Percentiles rank a stretch among this genome's conserved stretches.
Conservation (phyloP, 495 filamentous ascomycete genomes). For the Talaromyces borbonicus region DNA sequence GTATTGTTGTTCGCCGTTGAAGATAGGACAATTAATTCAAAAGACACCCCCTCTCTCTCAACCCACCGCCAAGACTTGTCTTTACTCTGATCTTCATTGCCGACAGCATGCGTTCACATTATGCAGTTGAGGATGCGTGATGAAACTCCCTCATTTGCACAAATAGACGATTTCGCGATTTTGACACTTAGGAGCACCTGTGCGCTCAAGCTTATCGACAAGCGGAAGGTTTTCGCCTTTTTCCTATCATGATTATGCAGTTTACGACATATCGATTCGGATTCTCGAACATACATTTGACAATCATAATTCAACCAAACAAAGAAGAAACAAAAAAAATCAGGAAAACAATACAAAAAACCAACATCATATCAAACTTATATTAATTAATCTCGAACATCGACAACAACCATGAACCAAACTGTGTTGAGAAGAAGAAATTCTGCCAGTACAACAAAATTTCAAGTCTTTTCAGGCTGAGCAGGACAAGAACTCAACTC, state of each 20-base stretch:
- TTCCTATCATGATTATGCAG: conserved; percentile 1
- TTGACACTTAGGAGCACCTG: too few relatives aligned
- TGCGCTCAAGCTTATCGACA: too few relatives aligned
- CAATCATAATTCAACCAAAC: neutral
- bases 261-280: neutral
- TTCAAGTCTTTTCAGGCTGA: neutral
- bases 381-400: conserved; percentile 2
- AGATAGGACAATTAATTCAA: too few relatives aligned
- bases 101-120: neutral
- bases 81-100: neutral
- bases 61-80: neutral
- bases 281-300: conserved; percentile 4
- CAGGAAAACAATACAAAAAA: neutral
- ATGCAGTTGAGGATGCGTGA: neutral
- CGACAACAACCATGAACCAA: conserved; percentile 2
- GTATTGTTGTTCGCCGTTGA: conserved; percentile 59
- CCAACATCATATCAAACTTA: neutral
- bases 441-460: neutral
- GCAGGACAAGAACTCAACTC: too few relatives aligned
- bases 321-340: neutral
- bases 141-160: too few relatives aligned
- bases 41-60: neutral
- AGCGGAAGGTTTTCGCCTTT: too few relatives aligned
- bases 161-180: too few relatives aligned
- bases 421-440: neutral